Evolutionary conservation across 2,329 filamentous ascomycete genomes (phyloP).

Genomic region (Penicillium sp.): DNA sequence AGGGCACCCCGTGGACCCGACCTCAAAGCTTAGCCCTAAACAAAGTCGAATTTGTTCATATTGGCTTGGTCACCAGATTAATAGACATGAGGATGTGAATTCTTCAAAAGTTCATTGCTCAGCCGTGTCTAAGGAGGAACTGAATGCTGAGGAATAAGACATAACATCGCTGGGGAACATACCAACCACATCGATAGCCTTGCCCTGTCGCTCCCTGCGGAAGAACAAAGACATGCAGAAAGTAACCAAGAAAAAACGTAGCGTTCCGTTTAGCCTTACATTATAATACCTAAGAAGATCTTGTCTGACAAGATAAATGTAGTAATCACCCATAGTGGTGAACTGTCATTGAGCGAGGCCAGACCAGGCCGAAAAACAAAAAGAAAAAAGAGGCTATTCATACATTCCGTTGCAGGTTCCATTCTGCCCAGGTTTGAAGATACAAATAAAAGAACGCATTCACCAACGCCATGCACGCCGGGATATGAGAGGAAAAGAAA

Average conservation of each 20-base stretch:
- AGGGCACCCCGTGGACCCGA: background rate
- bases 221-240: background rate
- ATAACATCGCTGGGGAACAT: no score
- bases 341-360: background rate
- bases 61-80: background rate
- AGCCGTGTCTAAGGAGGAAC: background rate
- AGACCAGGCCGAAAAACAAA: background rate
- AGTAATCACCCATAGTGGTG: background rate
- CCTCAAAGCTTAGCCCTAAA: background rate
- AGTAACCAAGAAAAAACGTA: background rate
- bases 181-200: no score
- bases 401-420: constrained; percentile 16
- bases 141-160: background rate
- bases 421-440: background rate
- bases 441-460: constrained; percentile 1
- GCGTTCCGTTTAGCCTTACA: background rate
- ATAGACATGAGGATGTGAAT: no score
- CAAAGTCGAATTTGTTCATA: background rate
- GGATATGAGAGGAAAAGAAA: constrained; percentile 1
- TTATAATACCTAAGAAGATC: background rate
- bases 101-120: no score
- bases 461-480: constrained; percentile 7
- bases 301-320: constrained; percentile 14
- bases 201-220: background rate
- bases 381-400: constrained; percentile 14